Conservation (phyloP, 2,329 filamentous ascomycete species). For the Phyllosticta citriasiana region DNA sequence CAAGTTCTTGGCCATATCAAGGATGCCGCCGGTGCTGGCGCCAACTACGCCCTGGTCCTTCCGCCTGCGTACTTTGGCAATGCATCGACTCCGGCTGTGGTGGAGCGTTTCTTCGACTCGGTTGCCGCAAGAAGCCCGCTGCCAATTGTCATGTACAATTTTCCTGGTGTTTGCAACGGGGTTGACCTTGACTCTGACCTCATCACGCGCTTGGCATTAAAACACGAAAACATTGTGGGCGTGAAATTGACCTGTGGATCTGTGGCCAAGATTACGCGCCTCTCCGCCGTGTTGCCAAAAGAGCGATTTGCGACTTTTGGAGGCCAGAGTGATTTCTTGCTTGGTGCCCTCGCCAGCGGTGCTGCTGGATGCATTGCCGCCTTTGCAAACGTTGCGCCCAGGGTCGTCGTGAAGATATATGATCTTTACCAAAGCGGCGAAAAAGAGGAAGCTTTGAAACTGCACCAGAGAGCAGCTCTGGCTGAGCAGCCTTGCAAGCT, state of each 20-base stretch:
- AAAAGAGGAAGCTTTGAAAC: slow-evolving; percentile 45
- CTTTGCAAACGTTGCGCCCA: slow-evolving; percentile 49
- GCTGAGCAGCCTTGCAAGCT: slow-evolving; percentile 57
- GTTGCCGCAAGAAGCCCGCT: slow-evolving; percentile 50
- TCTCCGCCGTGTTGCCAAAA: slow-evolving; percentile 41
- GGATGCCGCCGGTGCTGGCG: slow-evolving; percentile 32
- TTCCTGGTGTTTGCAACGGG: slow-evolving; percentile 56
- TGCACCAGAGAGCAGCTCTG: slow-evolving; percentile 53
- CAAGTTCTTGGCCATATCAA: slow-evolving; percentile 35
- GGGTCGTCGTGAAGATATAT: slow-evolving; percentile 49
- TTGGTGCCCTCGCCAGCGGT: slow-evolving; percentile 44
- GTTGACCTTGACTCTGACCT: slow-evolving; percentile 59
- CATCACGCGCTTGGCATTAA: slow-evolving; percentile 45
- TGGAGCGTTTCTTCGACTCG: slow-evolving; percentile 33
- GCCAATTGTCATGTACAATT: slow-evolving; percentile 64
- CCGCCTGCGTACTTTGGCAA: slow-evolving; percentile 38
- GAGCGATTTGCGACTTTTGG: slow-evolving; percentile 58
- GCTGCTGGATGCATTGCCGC: slow-evolving; percentile 47
- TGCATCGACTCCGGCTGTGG: slow-evolving; percentile 31
- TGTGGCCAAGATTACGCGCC: slow-evolving; percentile 59
- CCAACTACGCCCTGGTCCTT: slow-evolving; percentile 34
- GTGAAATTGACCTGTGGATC: slow-evolving; percentile 66
- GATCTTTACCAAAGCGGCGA: slow-evolving; percentile 50
- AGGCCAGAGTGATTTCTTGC: slow-evolving; percentile 63
- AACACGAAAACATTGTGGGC: slow-evolving; percentile 55